Evolutionary conservation across 2,329 filamentous ascomycete genomes (phyloP).

Genomic region (Daldinia sp.): DNA sequence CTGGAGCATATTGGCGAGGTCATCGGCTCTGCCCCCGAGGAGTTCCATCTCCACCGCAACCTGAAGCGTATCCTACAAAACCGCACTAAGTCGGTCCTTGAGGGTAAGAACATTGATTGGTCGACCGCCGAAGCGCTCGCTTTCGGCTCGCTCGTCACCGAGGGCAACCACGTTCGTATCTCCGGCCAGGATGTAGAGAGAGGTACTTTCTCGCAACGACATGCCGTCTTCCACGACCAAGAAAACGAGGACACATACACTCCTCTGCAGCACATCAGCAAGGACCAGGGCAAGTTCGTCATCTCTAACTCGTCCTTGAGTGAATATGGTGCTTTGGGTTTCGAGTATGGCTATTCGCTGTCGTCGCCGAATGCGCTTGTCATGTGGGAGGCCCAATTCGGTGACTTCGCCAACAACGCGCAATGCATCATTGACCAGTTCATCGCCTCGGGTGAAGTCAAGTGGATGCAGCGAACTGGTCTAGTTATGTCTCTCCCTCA

Average conservation of each 20-base stretch:
- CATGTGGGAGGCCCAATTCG: conserved; percentile 99
- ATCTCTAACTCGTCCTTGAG: conserved; percentile 93
- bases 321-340: conserved; percentile 80
- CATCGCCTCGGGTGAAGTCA: conserved; percentile 94
- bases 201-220: conserved; percentile 98
- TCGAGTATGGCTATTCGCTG: conserved; percentile 98
- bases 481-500: conserved; percentile 96
- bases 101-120: conserved; percentile 97
- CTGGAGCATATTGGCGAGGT: conserved; percentile 83
- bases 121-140: conserved; percentile 95
- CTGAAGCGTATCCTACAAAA: conserved; percentile 93
- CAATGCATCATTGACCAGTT: conserved; percentile 99
- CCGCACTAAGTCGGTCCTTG: conserved; percentile 89
- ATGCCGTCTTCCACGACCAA: conserved; percentile 97
- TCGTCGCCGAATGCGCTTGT: conserved; percentile 96
- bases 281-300: conserved; percentile 94
- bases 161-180: conserved; percentile 96
- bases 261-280: conserved; percentile 85
- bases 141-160: conserved; percentile 87
- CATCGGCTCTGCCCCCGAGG: conserved; percentile 81
- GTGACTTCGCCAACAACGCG: conserved; percentile 99
- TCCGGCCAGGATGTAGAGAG: conserved; percentile 99
- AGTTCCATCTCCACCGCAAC: conserved; percentile 91
- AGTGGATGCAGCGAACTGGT: conserved; percentile 98
- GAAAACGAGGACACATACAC: conserved; percentile 93